These are phyloP conservation scores for Phialophora tarda DNA, from an alignment of 2,329 filamentous ascomycete species.

Conservation along the genomic window DNA sequence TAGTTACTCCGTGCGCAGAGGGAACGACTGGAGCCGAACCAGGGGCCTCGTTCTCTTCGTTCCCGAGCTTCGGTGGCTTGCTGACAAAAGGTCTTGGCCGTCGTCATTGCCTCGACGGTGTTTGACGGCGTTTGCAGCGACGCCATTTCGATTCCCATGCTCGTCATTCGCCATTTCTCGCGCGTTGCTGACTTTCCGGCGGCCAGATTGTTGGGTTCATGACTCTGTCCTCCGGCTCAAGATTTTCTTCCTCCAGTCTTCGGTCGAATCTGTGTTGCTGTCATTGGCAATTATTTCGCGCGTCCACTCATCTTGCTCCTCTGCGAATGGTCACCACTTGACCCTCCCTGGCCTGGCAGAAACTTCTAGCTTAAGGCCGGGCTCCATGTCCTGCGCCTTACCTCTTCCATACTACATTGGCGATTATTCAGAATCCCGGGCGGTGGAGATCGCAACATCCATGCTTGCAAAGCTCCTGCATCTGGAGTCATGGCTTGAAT, in stretches of 20 bases:
- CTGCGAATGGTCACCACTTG: neutral
- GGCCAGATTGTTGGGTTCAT: neutral
- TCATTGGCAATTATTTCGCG: constrained; percentile 12
- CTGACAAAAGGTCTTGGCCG: constrained; percentile 16
- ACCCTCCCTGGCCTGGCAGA: neutral
- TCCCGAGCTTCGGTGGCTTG: constrained; percentile 6
- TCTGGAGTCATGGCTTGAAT: constrained; percentile 2
- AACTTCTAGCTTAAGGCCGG: constrained; percentile 12
- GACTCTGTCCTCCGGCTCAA: neutral
- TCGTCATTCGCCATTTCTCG: neutral
- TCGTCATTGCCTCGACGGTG: constrained; percentile 6
- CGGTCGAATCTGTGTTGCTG: constrained; percentile 13
- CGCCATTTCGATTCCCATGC: neutral
- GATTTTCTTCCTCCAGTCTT: constrained; percentile 14
- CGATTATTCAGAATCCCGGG: constrained; percentile 23
- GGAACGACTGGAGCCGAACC: no score
- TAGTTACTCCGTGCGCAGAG: neutral
- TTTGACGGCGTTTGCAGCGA: neutral
- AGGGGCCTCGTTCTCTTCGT: neutral
- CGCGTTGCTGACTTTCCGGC: neutral
- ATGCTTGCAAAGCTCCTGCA: constrained; percentile 27
- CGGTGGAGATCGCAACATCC: constrained; percentile 5
- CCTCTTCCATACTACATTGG: neutral
- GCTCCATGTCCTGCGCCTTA: constrained; percentile 3
- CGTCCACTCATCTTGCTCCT: neutral